Base-by-base conservation (phyloP, 192 early-diverging fungal species). In the Gryganskiella cystojenkinii region DNA sequence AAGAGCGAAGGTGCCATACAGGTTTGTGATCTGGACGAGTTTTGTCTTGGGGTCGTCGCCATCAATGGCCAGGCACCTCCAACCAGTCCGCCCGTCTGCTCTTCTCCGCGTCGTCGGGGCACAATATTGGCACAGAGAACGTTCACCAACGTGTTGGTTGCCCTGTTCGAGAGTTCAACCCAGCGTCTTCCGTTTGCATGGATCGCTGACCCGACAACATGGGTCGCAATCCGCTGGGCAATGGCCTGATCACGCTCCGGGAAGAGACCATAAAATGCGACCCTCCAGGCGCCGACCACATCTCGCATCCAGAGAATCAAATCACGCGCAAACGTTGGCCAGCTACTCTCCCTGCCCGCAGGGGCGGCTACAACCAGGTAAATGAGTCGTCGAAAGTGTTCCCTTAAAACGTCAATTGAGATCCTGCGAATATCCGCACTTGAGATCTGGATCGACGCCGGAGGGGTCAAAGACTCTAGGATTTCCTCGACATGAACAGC, bases 301-400 rank as follows among this genome's bases (percentile, higher is more conserved):
- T 80, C 79, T 15, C 79, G 60, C 50, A 80, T 80, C 79, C 79
- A 80, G 20, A 80, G 69, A 43, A 73, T 54, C 47, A 80, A 24
- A 45, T 80, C 79, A 22, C 70, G 66, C 25, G 70, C 79, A 59
- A 80, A 80, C 13, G 79, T 80, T 9, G 68, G 55, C 61, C 63
- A 79, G 30, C 46, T 70, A 25, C 56, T 80, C 55, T 80, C 79
- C 30, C 71, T 51, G 17, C 70, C 79, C 14, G 52, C 45, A 15
- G 65, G 62, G n/a, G 64, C 79, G 3, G 79, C 59, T 9, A 71
- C 70, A 6, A 72, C 79, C n/a, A 73, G 71, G 34, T 80, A 72
- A 20, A 80, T 73, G 34, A 80, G 31, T 17, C 79, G 64, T 11
- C 70, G 57, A 14, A 80, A 73, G 47, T 80, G 79, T 24, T 71